Base-by-base conservation (phyloP, 2,329 filamentous ascomycete species). In the Calonectria hongkongensis region DNA sequence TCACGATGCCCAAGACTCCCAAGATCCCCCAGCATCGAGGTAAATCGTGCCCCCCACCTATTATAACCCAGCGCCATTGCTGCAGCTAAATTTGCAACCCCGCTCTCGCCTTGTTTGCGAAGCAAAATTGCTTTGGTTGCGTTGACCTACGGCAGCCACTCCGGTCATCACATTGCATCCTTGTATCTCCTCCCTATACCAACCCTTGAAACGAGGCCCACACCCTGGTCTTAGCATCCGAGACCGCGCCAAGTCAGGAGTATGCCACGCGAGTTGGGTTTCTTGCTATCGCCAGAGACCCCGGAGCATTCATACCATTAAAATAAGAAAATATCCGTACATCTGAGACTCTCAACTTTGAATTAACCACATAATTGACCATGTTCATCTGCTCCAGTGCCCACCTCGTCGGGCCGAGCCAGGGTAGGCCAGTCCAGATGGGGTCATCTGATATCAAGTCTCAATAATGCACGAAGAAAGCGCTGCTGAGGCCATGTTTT, bases 81-180 rank as follows among this genome's bases (percentile, higher is more conserved):
- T 41, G 54, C 54, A 60, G 54, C 54, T 60, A 41, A 60, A 18
- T 60, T 39, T 60, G 21, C 25, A 10, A 16, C 33, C 54, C 54
- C 54, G 39, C 54, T 41, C 33, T 8, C 4, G 54, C 36, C 13
- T 33, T 41, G 54, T 60, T 60, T 60, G 33, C 4, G 4, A 15
- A 41, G 21, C 21, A 27, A 60, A 60, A 60, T 60, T 60, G 54
- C 54, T 60, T 60, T 60, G 33, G 54, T 16, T 12, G 2, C 21
- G 33, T 28, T 41, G 18, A 21, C 54, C 54, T 39, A 27, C 39
- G 27, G 21, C 45, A 41, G 54, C 54, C 54, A 60, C 54, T 15
- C 21, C 54, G 36, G 13, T 25, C 54, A 18, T 28, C 54, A 41
- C 54, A 60, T 60, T 18, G 36, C 15, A 41, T 43, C 54, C 54